Conservation (phyloP, 345 rosid species). For the Bretschneidera sinensis region DNA sequence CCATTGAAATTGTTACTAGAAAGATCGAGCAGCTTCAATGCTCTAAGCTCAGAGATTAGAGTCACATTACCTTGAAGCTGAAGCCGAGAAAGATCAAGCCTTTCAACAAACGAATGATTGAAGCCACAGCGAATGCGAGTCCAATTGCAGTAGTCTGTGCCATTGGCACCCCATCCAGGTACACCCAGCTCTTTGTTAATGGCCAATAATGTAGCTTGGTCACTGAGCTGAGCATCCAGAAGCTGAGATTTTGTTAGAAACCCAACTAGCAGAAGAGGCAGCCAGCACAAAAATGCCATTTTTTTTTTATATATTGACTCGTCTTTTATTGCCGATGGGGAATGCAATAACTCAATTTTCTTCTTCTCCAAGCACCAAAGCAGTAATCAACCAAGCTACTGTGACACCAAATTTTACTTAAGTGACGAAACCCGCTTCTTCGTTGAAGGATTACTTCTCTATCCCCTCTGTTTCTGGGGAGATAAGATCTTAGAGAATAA, state of each 20-base stretch:
- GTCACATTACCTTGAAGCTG: conserved; percentile 72
- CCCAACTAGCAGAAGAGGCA: conserved; percentile 47
- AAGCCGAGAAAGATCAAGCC: conserved; percentile 73
- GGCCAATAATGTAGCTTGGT: conserved; percentile 56
- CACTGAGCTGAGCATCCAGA: conserved; percentile 40
- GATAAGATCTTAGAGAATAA: conserved; percentile 10
- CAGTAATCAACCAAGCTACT: conserved; percentile 13
- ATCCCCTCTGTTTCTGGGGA: neutral
- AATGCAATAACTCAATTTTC: conserved; percentile 17
- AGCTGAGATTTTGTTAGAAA: conserved; percentile 43
- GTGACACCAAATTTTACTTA: conserved; percentile 3
- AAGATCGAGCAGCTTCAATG: conserved; percentile 58
- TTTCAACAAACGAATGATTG: conserved; percentile 61
- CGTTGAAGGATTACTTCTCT: neutral
- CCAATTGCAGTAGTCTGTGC: conserved; percentile 73
- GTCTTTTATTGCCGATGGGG: neutral
- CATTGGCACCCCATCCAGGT: conserved; percentile 78
- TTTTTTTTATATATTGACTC: no score
- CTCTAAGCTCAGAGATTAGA: conserved; percentile 63
- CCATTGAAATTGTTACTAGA: conserved; percentile 69
- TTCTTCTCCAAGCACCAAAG: conserved; percentile 5
- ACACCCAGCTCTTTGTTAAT: conserved; percentile 65
- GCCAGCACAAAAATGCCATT: conserved; percentile 44
- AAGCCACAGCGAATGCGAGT: conserved; percentile 57
- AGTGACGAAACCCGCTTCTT: neutral